phyloP scores from a whole-genome alignment of 2,329 filamentous ascomycete species.

The Plenodomus lindquistii region DNA sequence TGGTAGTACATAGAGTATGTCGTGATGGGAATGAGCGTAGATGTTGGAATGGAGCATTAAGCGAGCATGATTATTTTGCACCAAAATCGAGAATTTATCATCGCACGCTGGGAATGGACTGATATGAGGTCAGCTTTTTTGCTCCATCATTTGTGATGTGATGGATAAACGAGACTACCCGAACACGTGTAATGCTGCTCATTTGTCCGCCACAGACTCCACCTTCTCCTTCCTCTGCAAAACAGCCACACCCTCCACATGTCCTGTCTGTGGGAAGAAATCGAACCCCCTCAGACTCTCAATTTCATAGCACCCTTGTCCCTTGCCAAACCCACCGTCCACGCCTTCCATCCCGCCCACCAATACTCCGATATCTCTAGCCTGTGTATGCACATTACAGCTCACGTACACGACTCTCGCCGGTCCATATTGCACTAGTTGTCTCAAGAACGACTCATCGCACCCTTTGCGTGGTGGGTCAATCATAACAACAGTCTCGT shows the following conservation, averaged over 20 bases:
- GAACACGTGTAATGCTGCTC: not conserved
- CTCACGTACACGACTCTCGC: constrained; percentile 88
- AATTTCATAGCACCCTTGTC: constrained; percentile 69
- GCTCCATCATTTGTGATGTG: not conserved
- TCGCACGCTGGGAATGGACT: not conserved
- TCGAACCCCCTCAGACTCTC: constrained; percentile 93
- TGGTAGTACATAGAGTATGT: constrained; percentile 67
- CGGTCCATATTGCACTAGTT: constrained; percentile 78
- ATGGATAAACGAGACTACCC: not conserved
- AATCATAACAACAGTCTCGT: constrained; percentile 90
- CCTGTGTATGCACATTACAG: constrained; percentile 98
- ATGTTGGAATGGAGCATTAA: constrained; percentile 12
- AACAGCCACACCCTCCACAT: constrained; percentile 68
- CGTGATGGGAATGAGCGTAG: not conserved
- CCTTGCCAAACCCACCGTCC: constrained; percentile 41
- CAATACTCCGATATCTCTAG: constrained; percentile 85
- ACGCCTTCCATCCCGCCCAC: constrained; percentile 67
- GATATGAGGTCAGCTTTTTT: not conserved
- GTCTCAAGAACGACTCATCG: constrained; percentile 78
- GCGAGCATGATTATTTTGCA: constrained; percentile 19
- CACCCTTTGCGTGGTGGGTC: constrained; percentile 97
- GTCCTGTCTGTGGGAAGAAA: constrained; percentile 87
- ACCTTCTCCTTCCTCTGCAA: constrained; percentile 49
- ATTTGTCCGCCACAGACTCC: not conserved
- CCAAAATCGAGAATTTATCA: constrained; percentile 17